A percentile compares a stretch with the other conserved stretches of the same genome.
These are phyloP conservation scores for Boletus reticuloceps DNA, from an alignment of 768 basidiomycete genomes.

Conservation along the genomic window DNA sequence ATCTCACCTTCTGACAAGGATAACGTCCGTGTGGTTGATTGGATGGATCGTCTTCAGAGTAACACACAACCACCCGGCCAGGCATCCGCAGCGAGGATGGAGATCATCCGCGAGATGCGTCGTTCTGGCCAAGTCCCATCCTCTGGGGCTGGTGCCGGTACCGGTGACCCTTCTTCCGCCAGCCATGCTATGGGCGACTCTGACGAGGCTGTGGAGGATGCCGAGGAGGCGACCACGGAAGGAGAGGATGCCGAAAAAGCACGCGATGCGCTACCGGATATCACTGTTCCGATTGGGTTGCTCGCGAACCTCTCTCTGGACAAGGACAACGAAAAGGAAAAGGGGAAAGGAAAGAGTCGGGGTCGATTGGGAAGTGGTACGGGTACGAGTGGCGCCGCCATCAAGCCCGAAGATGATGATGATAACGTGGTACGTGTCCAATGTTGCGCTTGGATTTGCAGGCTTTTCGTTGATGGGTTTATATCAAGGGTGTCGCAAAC, in stretches of 20 bases:
- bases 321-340: conserved; percentile 44
- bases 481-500: conserved; percentile 70
- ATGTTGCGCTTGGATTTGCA: neutral
- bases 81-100: conserved; percentile 28
- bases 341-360: conserved; percentile 39
- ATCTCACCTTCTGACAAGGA: conserved; percentile 72
- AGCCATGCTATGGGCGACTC: conserved; percentile 31
- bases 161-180: neutral
- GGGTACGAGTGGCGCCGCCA: conserved; percentile 1
- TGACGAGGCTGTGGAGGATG: conserved; percentile 36
- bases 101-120: conserved; percentile 29
- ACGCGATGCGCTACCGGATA: conserved; percentile 57
- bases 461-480: conserved; percentile 9
- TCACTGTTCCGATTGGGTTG: conserved; percentile 71
- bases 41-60: conserved; percentile 69
- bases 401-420: conserved; percentile 49
- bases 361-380: conserved; percentile 25
- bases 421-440: conserved; percentile 53
- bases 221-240: conserved; percentile 31
- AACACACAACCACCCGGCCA: conserved; percentile 52
- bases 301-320: conserved; percentile 71
- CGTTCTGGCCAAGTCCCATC: conserved; percentile 25
- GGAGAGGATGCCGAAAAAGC: conserved; percentile 45
- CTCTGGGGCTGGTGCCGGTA: neutral
- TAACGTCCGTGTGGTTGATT: conserved; percentile 66